These are phyloP conservation scores for Penicillium malachiteum DNA, from an alignment of 495 filamentous ascomycete species.

Conservation along the genomic window DNA sequence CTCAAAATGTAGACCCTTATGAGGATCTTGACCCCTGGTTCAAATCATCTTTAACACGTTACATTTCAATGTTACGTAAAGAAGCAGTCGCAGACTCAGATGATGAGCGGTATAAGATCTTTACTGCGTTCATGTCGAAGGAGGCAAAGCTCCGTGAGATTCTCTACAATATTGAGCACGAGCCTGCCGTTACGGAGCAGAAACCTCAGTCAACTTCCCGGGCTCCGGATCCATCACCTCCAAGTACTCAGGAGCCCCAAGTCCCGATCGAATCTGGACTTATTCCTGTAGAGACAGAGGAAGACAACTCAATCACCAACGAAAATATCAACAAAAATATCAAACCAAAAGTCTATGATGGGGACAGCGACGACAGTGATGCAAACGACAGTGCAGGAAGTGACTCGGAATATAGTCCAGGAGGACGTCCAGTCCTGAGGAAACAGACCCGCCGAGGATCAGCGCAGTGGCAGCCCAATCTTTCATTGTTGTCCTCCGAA, in stretches of 20 bases:
- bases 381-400: conserved; percentile 18
- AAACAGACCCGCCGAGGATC: conserved; percentile 13
- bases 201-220: conserved; percentile 10
- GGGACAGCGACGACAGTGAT: not conserved
- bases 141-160: conserved; percentile 54
- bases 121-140: conserved; percentile 50
- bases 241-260: conserved; percentile 12
- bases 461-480: conserved; percentile 13
- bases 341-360: conserved; percentile 22
- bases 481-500: conserved; percentile 11
- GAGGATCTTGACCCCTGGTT: conserved; percentile 54
- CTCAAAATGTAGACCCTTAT: conserved; percentile 38
- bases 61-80: conserved; percentile 53
- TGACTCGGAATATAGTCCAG: conserved; percentile 41
- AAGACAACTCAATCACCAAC: conserved; percentile 12
- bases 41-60: conserved; percentile 52
- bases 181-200: conserved; percentile 14
- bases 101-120: conserved; percentile 50
- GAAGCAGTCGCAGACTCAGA: conserved; percentile 51
- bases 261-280: conserved; percentile 34
- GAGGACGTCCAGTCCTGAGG: conserved; percentile 46
- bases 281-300: conserved; percentile 36
- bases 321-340: not conserved
- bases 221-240: conserved; percentile 6
- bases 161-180: conserved; percentile 50